Conservation (phyloP, 306 rosid genomes). For the Prunus persica region Prunus_persica_NCBIv2 NC_034010.1:3107001-3107500, state of each 20-base stretch:
- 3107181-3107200: background rate
- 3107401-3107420: background rate
- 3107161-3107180: background rate
- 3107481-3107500: background rate
- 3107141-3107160: background rate
- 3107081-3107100: conserved; percentile 12
- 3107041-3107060: conserved; percentile 62
- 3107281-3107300: background rate
- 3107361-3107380: background rate
- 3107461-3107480: background rate
- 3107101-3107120: conserved; percentile 20
- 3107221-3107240: background rate
- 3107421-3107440: background rate
- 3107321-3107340: background rate
- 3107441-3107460: background rate
- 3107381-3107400: background rate
- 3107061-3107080: conserved; percentile 42
- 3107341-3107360: background rate
- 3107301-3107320: background rate
- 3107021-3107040: conserved; percentile 61
- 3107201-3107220: background rate
- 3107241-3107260: background rate
- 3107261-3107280: background rate
- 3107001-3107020: conserved; percentile 51
- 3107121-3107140: conserved; percentile 25